phyloP scores from a whole-genome alignment of 2,329 filamentous ascomycete genomes.

The Claviceps sp. region DNA sequence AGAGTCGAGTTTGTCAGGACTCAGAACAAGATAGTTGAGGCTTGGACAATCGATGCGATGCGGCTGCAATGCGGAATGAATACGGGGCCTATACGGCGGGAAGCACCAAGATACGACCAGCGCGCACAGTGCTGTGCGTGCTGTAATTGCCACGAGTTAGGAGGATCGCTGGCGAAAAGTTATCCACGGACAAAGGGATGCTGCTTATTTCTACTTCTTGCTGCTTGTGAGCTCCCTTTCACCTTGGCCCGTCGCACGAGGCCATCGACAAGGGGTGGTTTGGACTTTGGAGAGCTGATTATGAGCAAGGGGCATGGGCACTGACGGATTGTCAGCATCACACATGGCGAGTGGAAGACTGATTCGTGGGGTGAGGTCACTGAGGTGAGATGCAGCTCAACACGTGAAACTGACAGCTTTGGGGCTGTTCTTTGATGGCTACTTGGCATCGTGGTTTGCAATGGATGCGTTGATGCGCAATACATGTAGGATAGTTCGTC shows the following conservation, averaged over 20 bases:
- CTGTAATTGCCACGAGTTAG: neutral
- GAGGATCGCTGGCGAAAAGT: neutral
- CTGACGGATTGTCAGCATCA: neutral
- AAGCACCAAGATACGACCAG: neutral
- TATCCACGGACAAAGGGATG: neutral
- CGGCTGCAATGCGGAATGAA: neutral
- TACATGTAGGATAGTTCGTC: no score
- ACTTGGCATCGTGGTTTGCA: neutral
- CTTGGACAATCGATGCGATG: neutral
- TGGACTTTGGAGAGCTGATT: neutral
- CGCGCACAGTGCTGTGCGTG: neutral
- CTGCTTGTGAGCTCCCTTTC: neutral
- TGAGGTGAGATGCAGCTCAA: neutral
- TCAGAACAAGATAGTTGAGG: neutral
- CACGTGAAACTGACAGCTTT: conserved; percentile 1
- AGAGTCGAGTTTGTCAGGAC: neutral
- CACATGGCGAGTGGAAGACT: neutral
- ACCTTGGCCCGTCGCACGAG: neutral
- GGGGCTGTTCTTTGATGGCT: neutral
- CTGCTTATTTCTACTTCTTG: neutral
- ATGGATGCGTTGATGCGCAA: neutral
- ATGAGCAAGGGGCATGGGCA: neutral
- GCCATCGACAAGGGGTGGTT: neutral
- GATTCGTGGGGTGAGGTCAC: neutral
- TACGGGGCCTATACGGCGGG: neutral